Evolutionary conservation across 805 yeast species (phyloP), one percentile per base, ranked within the genome.

Genomic region (Yarrowia deformans): DNA sequence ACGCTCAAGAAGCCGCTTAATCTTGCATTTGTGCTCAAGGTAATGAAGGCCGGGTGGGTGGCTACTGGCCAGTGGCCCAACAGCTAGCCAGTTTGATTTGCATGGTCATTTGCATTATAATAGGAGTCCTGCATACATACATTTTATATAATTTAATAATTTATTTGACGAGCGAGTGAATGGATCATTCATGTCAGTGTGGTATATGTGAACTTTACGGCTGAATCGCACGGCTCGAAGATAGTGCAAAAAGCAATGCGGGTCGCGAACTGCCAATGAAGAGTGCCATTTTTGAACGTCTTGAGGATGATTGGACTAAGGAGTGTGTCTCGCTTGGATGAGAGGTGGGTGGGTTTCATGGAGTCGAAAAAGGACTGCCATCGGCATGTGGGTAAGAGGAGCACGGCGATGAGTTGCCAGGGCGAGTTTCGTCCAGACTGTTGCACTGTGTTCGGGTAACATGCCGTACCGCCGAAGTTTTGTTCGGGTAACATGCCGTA

Each of bases 11-110:
- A 81, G 69, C 90, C 93, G 16, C 81, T 94, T 79, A 91, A 90
- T 77, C 83, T 94, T 73, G 82, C 81, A 70, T 97, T 92, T 76
- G 86, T 90, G 50, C 76, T 92, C 66, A 84, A 84, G 72, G 85
- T 93, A 32, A 84, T 93, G 50, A 87, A 91, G 74, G 85, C 90
- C 3, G 97, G 97, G 19, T 93, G 98, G 98, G 83, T 84, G 16
- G 88, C 87, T 70, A 87, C 87, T 29, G 91, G 88, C 64, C 85
- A 87, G 72, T 93, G 95, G 94, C 74, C 77, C 69, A 71, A 75
- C 16, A 37, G 56, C 18, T 63, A 63, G 29, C 29, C 29, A 23
- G 48, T 18, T 34, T 37, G 37, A 49, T 49, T 49, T 32, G 54
- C 54, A 49, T 49, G 19, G 39, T 49, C 54, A 49, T 49, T 49